Evolutionary conservation across 2,329 filamentous ascomycete genomes (phyloP), one percentile per base, ranked within the genome.

Genomic region (Aspergillus melleus): DNA sequence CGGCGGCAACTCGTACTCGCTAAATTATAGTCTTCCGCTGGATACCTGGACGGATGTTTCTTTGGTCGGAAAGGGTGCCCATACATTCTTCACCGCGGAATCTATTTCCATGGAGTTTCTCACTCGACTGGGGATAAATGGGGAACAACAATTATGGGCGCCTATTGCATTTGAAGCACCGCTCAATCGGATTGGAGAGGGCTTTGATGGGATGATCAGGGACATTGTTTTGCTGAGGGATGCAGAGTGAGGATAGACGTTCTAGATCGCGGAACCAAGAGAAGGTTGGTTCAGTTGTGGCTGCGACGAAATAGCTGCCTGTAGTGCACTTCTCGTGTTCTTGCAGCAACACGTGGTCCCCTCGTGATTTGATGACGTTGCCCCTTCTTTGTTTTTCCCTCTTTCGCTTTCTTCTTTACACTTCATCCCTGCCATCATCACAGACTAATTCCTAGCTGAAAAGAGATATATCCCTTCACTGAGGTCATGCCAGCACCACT

Each of bases 21-120:
- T 80, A 1, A 79, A 80, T 54, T 77, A 77, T 59, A 74, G 70
- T 2, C 67, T 80, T 10, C 77, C 79, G 0, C 30, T 77, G 0
- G 66, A 73, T 8, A 61, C 64, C 19, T 79, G 76, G 74, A 72
- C 73, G 12, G 36, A 42, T n/a, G 16, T 42, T 42, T 14, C 12
- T 14, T 16, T 42, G 14, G 36, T 42, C 36, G 36, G 36, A 12
- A 54, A 54, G 26, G 57, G 24, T 42, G 36, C 36, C 14, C 36
- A 42, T 42, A 42, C 36, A n/a, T n/a, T 42, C 14, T 42, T 42
- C 14, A n/a, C 1, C 16, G 36, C 14, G 36, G 36, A 9, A 42
- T 42, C 36, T n/a, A n/a, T 4, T n/a, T 42, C 36, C 36, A 42
- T 42, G 36, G 36, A 42, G 4, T 42, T 42, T 42, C 14, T 42